These are phyloP conservation scores for Didymella keratinophila DNA, from an alignment of 2,329 filamentous ascomycete species.

Conservation along the genomic window DNA sequence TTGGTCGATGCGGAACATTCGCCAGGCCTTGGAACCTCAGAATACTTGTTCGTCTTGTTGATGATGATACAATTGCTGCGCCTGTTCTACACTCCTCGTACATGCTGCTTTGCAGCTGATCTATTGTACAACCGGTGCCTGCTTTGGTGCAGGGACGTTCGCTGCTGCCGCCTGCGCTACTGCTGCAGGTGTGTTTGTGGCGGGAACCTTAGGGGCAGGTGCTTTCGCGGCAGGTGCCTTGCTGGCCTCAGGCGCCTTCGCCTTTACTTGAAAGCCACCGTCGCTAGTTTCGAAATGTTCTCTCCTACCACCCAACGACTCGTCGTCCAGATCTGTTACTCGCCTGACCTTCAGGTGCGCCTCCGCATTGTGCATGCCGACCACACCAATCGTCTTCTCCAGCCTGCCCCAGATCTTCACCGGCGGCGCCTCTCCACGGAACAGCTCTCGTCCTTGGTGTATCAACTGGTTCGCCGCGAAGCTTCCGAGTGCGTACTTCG, in stretches of 20 bases:
- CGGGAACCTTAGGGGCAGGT: constrained; percentile 6
- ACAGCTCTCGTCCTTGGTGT: constrained; percentile 42
- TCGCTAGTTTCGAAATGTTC: constrained; percentile 12
- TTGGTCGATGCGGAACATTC: too few species aligned
- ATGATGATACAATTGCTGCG: constrained; percentile 16
- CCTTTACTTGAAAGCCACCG: constrained; percentile 8
- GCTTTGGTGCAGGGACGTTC: constrained; percentile 2
- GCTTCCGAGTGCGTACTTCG: constrained; percentile 46
- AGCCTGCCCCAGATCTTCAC: constrained; percentile 41
- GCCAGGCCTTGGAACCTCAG: too few species aligned
- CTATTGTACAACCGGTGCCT: constrained; percentile 10
- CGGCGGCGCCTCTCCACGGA: constrained; percentile 42
- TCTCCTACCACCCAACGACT: constrained; percentile 32
- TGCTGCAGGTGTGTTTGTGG: constrained; percentile 5
- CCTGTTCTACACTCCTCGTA: constrained; percentile 9
- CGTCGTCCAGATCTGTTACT: constrained; percentile 33
- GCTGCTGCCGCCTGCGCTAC: constrained; percentile 11
- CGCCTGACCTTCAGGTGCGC: constrained; percentile 36
- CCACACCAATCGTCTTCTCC: constrained; percentile 43
- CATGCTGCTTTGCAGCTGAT: constrained; percentile 2
- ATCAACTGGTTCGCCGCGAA: constrained; percentile 44
- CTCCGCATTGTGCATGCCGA: constrained; percentile 47
- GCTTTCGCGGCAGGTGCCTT: background rate
- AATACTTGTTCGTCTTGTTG: background rate
- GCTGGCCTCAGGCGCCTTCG: background rate